Evolutionary conservation across 371 early-diverging fungal genomes (phyloP).

Genomic region (Actinomucor elegans): DNA sequence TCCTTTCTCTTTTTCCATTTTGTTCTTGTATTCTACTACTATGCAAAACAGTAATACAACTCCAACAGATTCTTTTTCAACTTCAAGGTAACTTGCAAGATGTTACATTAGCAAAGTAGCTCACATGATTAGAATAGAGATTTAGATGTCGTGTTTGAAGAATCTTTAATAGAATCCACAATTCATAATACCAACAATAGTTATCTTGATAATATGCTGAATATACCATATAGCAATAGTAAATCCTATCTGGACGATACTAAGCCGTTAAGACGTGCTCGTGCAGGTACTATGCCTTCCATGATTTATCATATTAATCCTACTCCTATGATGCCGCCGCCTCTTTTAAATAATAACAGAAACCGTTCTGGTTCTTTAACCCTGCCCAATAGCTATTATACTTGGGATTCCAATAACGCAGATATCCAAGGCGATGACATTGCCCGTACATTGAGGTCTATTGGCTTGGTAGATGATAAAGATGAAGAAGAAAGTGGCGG

Average conservation of each 20-base stretch:
- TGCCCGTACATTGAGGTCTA: constrained; percentile 69
- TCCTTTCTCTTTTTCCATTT: no score
- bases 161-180: constrained; percentile 12
- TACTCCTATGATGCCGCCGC: background rate
- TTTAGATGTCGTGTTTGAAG: constrained; percentile 37
- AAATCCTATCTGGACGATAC: background rate
- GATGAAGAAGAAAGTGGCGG: constrained; percentile 23
- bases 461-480: constrained; percentile 75
- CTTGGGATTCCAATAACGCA: constrained; percentile 40
- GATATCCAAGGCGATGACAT: constrained; percentile 59
- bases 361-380: constrained; percentile 66
- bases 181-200: background rate
- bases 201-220: constrained; percentile 5
- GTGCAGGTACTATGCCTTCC: constrained; percentile 80
- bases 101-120: background rate
- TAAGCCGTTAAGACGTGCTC: constrained; percentile 50
- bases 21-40: no score
- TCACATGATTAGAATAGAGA: constrained; percentile 18
- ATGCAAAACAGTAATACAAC: background rate
- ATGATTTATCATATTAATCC: constrained; percentile 42
- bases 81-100: background rate
- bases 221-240: background rate
- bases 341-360: constrained; percentile 14
- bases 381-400: constrained; percentile 37
- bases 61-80: background rate